These are phyloP conservation scores for Dentipellis fragilis DNA, from an alignment of 768 basidiomycete species.

Conservation along the genomic window DNA sequence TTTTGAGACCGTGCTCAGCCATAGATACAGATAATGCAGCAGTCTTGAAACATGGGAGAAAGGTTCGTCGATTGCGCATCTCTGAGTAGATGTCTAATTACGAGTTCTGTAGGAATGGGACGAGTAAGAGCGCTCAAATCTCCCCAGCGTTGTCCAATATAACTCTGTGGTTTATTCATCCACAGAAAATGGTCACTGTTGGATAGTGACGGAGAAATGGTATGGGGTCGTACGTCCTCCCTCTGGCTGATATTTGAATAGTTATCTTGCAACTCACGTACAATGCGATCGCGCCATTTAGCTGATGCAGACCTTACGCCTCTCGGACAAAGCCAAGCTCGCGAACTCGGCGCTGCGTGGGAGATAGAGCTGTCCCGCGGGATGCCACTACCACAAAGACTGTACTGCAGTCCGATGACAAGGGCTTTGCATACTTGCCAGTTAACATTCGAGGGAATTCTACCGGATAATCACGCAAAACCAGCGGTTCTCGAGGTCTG, in stretches of 20 bases:
- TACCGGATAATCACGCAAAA: not conserved
- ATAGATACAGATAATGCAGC: not conserved
- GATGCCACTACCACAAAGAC: not conserved
- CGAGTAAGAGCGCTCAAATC: not conserved
- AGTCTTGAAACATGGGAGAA: not conserved
- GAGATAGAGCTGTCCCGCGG: not conserved
- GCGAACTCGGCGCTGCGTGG: not conserved
- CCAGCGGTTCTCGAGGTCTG: not conserved
- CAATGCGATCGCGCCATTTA: not conserved
- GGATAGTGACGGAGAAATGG: not conserved
- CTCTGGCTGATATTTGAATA: not conserved
- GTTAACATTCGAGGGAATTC: not conserved
- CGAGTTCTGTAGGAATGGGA: not conserved
- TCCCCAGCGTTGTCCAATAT: not conserved
- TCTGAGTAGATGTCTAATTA: no score
- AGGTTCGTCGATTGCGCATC: not conserved
- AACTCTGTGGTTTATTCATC: not conserved
- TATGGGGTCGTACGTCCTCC: not conserved
- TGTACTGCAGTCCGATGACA: not conserved
- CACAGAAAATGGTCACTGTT: not conserved
- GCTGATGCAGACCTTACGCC: not conserved
- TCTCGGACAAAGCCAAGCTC: not conserved
- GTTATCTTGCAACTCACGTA: not conserved
- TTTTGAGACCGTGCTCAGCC: not conserved
- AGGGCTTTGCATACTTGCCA: not conserved